A percentile compares a stretch with the other conserved stretches of the same genome.
These are phyloP conservation scores for Silybum marianum DNA, from an alignment of 129 eudicot genomes.

Conservation along the genomic window DNA sequence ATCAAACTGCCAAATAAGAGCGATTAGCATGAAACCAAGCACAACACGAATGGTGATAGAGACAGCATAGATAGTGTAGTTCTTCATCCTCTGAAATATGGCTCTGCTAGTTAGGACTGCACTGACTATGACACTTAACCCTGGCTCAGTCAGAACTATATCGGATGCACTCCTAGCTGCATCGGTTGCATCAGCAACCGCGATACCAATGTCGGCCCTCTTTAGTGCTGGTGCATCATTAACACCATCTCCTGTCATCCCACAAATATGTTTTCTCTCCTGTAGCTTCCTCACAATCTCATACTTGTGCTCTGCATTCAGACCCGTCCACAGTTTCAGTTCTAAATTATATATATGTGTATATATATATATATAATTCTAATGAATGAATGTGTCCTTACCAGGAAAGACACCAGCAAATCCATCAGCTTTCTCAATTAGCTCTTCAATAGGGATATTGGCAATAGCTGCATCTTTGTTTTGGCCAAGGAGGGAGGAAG, in stretches of 20 bases:
- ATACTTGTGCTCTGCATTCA: constrained; percentile 77
- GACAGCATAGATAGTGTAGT: constrained; percentile 88
- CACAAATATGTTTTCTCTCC: constrained; percentile 78
- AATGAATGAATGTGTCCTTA: constrained; percentile 13
- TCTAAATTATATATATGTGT: background rate
- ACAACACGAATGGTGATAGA: constrained; percentile 90
- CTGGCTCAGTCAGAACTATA: constrained; percentile 86
- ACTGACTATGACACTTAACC: constrained; percentile 73
- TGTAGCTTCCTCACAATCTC: constrained; percentile 90
- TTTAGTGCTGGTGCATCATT: constrained; percentile 92
- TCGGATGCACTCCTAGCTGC: constrained; percentile 89
- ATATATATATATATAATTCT: background rate
- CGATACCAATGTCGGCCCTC: constrained; percentile 84
- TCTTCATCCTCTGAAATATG: constrained; percentile 92
- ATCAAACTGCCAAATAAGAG: constrained; percentile 84
- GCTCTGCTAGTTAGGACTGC: constrained; percentile 87
- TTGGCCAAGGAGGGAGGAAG: constrained; percentile 90
- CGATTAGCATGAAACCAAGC: constrained; percentile 81
- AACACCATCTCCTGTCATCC: constrained; percentile 97
- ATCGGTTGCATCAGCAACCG: constrained; percentile 93
- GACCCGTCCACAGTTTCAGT: constrained; percentile 11
- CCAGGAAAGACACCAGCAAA: constrained; percentile 97
- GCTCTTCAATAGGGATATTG: constrained; percentile 74
- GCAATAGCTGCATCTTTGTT: constrained; percentile 66
- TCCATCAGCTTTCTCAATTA: constrained; percentile 88